These are phyloP conservation scores for Colletotrichum sp. DNA, from an alignment of 2,329 filamentous ascomycete genomes.

Conservation along the genomic window DNA sequence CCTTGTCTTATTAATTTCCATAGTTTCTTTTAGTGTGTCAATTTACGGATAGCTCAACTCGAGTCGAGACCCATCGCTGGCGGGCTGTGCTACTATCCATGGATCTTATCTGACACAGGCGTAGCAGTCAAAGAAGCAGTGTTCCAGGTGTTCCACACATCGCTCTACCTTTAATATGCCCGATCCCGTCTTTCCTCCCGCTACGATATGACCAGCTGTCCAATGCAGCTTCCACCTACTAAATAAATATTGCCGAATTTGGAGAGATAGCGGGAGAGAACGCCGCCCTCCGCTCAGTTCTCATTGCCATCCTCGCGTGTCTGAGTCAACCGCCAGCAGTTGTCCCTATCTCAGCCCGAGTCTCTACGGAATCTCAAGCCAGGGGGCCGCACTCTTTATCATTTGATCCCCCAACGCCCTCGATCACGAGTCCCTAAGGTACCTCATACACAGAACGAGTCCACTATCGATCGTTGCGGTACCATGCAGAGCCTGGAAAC, in stretches of 20 bases:
- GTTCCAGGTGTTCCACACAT: not conserved
- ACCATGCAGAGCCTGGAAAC: conserved; percentile 35
- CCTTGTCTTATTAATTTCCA: not conserved
- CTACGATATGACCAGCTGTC: not conserved
- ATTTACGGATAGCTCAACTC: not conserved
- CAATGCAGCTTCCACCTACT: not conserved
- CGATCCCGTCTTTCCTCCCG: not conserved
- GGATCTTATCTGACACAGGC: not conserved
- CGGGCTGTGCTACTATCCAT: not conserved
- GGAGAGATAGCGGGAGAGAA: not conserved
- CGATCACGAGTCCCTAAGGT: not conserved
- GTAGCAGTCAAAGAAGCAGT: not conserved
- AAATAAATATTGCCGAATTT: not conserved
- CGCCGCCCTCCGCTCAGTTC: not conserved
- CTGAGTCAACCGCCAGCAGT: not conserved
- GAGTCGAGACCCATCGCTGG: not conserved
- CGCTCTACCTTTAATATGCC: not conserved
- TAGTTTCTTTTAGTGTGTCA: not conserved
- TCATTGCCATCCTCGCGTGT: not conserved
- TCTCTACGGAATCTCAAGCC: not conserved
- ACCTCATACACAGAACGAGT: not conserved
- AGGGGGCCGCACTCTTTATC: not conserved
- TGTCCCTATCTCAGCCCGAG: not conserved
- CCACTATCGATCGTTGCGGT: not conserved
- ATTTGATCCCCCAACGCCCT: not conserved